These are phyloP conservation scores for Lentinula detonsa DNA, from an alignment of 768 basidiomycete genomes.

Conservation along the genomic window DNA sequence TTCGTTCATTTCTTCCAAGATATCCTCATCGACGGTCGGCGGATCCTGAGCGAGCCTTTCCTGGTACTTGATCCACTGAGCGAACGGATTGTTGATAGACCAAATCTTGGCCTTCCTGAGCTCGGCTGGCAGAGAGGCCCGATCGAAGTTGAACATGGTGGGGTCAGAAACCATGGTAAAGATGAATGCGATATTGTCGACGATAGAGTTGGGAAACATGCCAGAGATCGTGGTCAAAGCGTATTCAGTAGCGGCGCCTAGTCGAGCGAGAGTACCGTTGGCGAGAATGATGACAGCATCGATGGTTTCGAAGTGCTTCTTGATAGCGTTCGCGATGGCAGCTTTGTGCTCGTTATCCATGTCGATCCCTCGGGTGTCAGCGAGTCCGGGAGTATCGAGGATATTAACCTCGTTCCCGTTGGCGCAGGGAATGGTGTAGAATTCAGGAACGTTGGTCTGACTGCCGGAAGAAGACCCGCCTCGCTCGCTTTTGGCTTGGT, in stretches of 20 bases:
- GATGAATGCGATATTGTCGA: conserved; percentile 16
- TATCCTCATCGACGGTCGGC: not conserved
- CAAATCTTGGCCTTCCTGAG: not conserved
- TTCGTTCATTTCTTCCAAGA: not conserved
- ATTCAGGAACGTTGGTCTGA: not conserved
- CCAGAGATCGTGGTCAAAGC: conserved; percentile 16
- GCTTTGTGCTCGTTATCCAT: conserved; percentile 19
- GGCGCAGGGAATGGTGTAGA: not conserved
- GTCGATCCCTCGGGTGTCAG: conserved; percentile 20
- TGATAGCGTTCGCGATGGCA: conserved; percentile 18
- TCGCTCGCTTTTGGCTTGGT: not conserved
- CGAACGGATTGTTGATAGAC: not conserved
- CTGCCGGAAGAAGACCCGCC: not conserved
- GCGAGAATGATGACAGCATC: conserved; percentile 23
- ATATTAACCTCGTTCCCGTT: conserved; percentile 8
- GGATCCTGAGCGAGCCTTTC: not conserved
- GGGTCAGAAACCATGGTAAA: not conserved
- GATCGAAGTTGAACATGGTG: not conserved
- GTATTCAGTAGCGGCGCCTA: conserved; percentile 20
- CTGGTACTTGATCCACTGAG: not conserved
- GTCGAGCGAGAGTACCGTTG: conserved; percentile 18
- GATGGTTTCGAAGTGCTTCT: conserved; percentile 12
- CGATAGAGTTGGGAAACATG: conserved; percentile 15
- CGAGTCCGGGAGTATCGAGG: conserved; percentile 24
- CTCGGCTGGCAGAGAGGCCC: not conserved